phyloP scores from a whole-genome alignment of 148 eudicot genomes.

The Rhododendron molle region DNA sequence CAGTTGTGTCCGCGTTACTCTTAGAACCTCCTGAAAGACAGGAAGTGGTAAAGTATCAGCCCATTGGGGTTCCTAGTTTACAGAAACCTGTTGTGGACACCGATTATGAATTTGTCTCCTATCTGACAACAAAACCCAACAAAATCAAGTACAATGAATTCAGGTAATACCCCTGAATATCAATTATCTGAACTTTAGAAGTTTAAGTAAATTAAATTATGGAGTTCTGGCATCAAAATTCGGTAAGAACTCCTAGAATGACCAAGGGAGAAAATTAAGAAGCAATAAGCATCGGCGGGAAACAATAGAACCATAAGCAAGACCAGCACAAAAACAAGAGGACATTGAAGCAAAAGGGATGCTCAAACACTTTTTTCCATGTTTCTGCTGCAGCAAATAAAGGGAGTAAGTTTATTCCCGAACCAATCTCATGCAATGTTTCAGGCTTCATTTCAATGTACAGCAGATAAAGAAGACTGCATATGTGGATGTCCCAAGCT shows the following conservation, averaged over 20 bases:
- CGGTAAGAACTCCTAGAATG: background rate
- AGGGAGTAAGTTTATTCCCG: background rate
- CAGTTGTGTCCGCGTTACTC: constrained; percentile 67
- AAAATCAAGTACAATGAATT: background rate
- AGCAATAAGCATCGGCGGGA: background rate
- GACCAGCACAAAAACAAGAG: background rate
- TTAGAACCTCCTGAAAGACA: constrained; percentile 62
- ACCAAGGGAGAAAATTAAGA: background rate
- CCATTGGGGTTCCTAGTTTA: background rate
- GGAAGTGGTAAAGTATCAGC: background rate
- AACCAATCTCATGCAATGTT: background rate
- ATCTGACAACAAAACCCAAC: background rate
- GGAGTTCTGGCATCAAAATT: background rate
- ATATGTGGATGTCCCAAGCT: background rate
- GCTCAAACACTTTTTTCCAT: background rate
- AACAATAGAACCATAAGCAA: background rate
- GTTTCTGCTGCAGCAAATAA: background rate
- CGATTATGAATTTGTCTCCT: background rate
- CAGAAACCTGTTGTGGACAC: background rate
- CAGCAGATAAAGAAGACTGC: background rate
- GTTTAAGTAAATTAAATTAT: background rate
- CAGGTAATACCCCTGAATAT: background rate
- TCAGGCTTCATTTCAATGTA: background rate
- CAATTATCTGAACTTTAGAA: background rate
- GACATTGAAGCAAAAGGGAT: background rate